Percentiles rank a stretch among this genome's conserved stretches.
These are phyloP conservation scores for Morella rubra DNA, from an alignment of 306 rosid genomes.

Conservation along the genomic window DNA sequence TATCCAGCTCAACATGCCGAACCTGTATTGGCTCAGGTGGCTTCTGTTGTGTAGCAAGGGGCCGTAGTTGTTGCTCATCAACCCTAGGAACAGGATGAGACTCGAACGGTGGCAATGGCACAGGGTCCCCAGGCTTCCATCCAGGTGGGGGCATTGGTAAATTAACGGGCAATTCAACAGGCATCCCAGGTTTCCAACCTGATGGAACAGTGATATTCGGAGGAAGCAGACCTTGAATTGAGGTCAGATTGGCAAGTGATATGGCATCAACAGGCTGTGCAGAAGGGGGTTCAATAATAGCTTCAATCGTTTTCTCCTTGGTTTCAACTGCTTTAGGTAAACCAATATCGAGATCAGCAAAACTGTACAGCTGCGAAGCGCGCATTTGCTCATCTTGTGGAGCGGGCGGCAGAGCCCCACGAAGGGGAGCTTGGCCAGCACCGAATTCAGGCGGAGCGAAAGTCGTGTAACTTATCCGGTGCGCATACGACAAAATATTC, in stretches of 20 bases:
- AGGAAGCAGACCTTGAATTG: constrained; percentile 73
- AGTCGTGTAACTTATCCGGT: constrained; percentile 87
- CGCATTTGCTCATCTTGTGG: constrained; percentile 98
- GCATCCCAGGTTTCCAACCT: constrained; percentile 99
- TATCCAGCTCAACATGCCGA: constrained; percentile 82
- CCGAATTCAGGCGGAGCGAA: constrained; percentile 96
- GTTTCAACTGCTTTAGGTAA: constrained; percentile 65
- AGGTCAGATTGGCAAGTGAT: constrained; percentile 51
- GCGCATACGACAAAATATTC: constrained; percentile 80
- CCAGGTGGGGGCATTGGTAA: constrained; percentile 90
- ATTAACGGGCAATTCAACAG: constrained; percentile 71
- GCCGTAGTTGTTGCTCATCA: constrained; percentile 57
- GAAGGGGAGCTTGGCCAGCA: constrained; percentile 80
- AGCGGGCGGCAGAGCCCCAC: constrained; percentile 90
- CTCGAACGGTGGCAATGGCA: constrained; percentile 69
- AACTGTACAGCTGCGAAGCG: constrained; percentile 81
- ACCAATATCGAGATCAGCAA: constrained; percentile 87
- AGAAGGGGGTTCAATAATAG: constrained; percentile 65
- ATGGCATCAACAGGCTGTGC: constrained; percentile 40
- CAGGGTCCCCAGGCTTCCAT: constrained; percentile 97
- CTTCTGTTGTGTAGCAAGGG: constrained; percentile 55
- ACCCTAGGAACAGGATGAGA: constrained; percentile 59
- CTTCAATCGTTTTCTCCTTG: constrained; percentile 61
- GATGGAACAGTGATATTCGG: constrained; percentile 72
- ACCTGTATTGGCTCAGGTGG: constrained; percentile 80